phyloP scores from a whole-genome alignment of 345 rosid genomes.

The Sonneratia caseolaris region DNA sequence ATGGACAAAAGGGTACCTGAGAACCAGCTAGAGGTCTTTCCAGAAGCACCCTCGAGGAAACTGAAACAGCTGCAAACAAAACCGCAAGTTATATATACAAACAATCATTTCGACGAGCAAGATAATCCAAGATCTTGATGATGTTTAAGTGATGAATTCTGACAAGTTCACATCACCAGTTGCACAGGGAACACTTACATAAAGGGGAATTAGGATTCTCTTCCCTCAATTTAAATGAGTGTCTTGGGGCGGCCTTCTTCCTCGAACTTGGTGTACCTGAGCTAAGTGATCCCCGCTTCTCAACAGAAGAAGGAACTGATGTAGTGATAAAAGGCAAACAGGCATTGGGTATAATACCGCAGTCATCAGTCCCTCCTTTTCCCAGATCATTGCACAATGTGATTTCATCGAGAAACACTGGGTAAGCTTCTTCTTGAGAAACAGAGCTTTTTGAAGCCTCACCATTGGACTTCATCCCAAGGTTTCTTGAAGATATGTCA shows the following conservation, averaged over 20 bases:
- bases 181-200: conserved; percentile 30
- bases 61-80: conserved; percentile 29
- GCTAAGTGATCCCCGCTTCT: conserved; percentile 56
- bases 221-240: conserved; percentile 74
- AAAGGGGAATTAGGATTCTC: conserved; percentile 48
- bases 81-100: neutral
- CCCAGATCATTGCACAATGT: conserved; percentile 38
- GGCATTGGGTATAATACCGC: conserved; percentile 58
- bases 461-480: conserved; percentile 4
- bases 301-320: conserved; percentile 39
- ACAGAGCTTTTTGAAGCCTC: conserved; percentile 14
- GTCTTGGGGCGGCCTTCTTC: conserved; percentile 45
- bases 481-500: conserved; percentile 25
- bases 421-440: conserved; percentile 26
- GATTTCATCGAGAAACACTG: conserved; percentile 43
- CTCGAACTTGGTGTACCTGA: conserved; percentile 26
- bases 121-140: neutral
- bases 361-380: conserved; percentile 34
- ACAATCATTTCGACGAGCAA: neutral
- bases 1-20: conserved; percentile 36
- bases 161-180: neutral
- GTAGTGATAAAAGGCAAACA: conserved; percentile 52
- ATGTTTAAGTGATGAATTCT: neutral
- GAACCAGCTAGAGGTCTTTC: conserved; percentile 47
- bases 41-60: conserved; percentile 52